Evolutionary conservation across 176 grass and related monocot species (phyloP), one percentile per base, ranked within the genome.

Genomic region (Carex scoparia): DNA sequence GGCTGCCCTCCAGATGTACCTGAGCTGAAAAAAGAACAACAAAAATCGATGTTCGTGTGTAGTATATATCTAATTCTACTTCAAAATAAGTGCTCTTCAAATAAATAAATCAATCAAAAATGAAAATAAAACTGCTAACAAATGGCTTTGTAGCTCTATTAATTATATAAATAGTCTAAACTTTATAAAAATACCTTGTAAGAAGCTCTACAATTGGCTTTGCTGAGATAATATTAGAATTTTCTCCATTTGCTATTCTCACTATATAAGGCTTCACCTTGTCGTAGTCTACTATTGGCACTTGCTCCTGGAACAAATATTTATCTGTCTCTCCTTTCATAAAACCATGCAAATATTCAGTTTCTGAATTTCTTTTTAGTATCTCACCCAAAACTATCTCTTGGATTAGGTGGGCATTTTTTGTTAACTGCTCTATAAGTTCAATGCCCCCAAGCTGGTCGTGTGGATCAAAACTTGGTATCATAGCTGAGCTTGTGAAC

Each of bases 1-100:
- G 93, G 90, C 74, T 92, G 87, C 3, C 93, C 93, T 15, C 93
- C 90, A 0, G 90, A 95, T n/a, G 93, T 92, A 57, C 93, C 93
- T 40, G 93, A 95, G 85, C 93, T 94, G 84, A 44, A 33, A n/a
- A 32, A 18, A 60, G 27, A 58, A 79, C 12, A 12, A 27, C n/a
- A 55, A 55, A 54, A 33, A 33, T 0, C 5, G 16, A 23, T 23
- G 23, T 23, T 23, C 23, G 23, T 23, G 23, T 23, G 23, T 23
- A 23, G 23, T 23, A 23, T 4, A 54, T 4, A 54, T 10, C 0
- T 3, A 80, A 27, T 80, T 51, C 7, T 13, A 2, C 10, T 31
- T 30, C 6, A 31, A 40, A 5, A 74, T 40, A 40, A 40, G 5
- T 74, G 13, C 0, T 15, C 32, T 74, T 14, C 68, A 4, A 37